Percentiles rank a stretch among this genome's conserved stretches.
Conservation (phyloP, 2,329 filamentous ascomycete species). For the Fusarium algeriense region DNA sequence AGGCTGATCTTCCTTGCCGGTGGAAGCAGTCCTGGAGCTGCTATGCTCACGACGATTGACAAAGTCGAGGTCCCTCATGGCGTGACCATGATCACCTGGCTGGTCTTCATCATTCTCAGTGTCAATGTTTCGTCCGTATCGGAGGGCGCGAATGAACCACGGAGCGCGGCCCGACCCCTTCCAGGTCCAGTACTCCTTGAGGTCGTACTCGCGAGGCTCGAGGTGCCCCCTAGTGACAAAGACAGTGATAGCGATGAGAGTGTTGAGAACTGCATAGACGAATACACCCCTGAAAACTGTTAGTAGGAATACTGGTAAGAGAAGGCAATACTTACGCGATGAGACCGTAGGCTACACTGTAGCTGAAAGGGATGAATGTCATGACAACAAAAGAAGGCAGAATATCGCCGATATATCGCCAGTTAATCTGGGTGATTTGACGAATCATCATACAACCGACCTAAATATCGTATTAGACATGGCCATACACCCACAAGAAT, state of each 20-base stretch:
- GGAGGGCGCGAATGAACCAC: conserved; percentile 60
- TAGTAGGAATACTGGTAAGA: not conserved
- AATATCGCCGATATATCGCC: conserved; percentile 80
- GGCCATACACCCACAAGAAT: accelerated
- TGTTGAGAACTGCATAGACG: conserved; percentile 64
- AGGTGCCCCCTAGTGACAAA: conserved; percentile 57
- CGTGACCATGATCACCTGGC: conserved; percentile 18
- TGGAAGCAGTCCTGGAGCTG: conserved; percentile 36
- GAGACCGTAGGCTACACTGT: conserved; percentile 82
- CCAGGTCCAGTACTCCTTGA: conserved; percentile 69
- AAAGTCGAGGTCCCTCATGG: conserved; percentile 24
- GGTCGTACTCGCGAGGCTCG: conserved; percentile 64
- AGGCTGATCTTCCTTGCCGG: conserved; percentile 45
- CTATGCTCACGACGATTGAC: conserved; percentile 24
- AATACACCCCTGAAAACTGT: conserved; percentile 62
- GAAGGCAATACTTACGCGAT: conserved; percentile 67
- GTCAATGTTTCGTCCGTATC: conserved; percentile 19
- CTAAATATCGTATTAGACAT: conserved; percentile 50
- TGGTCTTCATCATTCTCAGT: conserved; percentile 15
- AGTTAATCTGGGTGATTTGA: conserved; percentile 80
- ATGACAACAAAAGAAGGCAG: conserved; percentile 82
- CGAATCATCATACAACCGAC: conserved; percentile 84
- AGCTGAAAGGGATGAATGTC: conserved; percentile 81
- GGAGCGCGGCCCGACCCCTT: conserved; percentile 61
- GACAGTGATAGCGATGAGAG: conserved; percentile 60